These are phyloP conservation scores for Lyophyllum atratum DNA, from an alignment of 768 basidiomycete species.

Conservation along the genomic window DNA sequence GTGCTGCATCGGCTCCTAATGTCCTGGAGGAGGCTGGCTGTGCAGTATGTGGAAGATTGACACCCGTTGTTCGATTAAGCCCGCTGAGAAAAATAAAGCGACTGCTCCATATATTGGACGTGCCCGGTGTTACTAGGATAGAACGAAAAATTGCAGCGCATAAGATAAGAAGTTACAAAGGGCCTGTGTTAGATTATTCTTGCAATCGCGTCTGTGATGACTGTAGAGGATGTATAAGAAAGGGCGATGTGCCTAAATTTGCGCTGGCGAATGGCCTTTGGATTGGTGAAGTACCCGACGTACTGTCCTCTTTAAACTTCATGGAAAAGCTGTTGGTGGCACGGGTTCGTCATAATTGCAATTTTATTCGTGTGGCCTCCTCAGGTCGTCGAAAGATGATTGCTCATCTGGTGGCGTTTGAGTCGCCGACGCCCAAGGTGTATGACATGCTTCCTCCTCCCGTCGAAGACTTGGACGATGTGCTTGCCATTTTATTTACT, in stretches of 20 bases:
- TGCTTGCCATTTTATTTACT: conserved; percentile 28
- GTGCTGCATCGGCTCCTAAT: conserved; percentile 6
- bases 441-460: conserved; percentile 29
- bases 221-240: conserved; percentile 16
- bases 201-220: conserved; percentile 29
- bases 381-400: conserved; percentile 24
- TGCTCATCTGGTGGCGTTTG: conserved; percentile 31
- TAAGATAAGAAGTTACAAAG: background rate
- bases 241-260: conserved; percentile 16
- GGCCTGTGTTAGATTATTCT: conserved; percentile 23
- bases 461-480: background rate
- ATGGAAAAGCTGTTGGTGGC: conserved; percentile 29
- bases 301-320: conserved; percentile 23
- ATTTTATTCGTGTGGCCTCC: conserved; percentile 25
- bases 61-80: background rate
- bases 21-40: conserved; percentile 23
- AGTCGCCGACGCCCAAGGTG: conserved; percentile 25
- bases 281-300: conserved; percentile 33
- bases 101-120: background rate
- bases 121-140: background rate
- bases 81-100: conserved; percentile 3
- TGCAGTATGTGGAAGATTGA: conserved; percentile 23
- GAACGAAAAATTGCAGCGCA: background rate
- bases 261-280: conserved; percentile 35
- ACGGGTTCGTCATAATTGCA: conserved; percentile 25